phyloP scores from a whole-genome alignment of 768 basidiomycete species.

The Tephrocybe sp. region DNA sequence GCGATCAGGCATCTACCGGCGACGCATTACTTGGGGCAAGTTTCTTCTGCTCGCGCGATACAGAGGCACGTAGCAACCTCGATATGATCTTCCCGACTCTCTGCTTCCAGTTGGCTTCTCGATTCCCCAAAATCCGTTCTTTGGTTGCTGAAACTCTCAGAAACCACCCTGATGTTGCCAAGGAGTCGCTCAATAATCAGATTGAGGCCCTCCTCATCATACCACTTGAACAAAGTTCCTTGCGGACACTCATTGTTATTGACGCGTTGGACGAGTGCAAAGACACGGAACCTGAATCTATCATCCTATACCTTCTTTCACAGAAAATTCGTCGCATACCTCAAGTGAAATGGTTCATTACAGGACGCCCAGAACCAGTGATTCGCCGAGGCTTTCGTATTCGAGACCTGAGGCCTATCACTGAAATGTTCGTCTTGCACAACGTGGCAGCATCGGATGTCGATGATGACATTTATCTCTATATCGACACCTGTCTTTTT shows the following conservation, averaged over 20 bases:
- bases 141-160: not conserved
- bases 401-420: not conserved
- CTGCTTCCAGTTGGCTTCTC: not conserved
- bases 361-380: not conserved
- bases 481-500: not conserved
- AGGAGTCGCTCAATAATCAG: not conserved
- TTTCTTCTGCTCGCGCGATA: constrained; percentile 4
- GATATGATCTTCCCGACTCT: not conserved
- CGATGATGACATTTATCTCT: not conserved
- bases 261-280: constrained; percentile 4
- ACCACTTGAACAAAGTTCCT: not conserved
- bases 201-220: not conserved
- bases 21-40: constrained; percentile 6
- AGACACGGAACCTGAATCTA: not conserved
- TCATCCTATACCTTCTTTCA: not conserved
- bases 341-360: constrained; percentile 1
- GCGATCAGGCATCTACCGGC: constrained; percentile 1
- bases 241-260: constrained; percentile 1
- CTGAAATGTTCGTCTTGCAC: not conserved
- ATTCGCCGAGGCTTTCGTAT: not conserved
- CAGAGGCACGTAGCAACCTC: not conserved
- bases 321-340: not conserved
- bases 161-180: not conserved
- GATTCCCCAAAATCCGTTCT: not conserved
- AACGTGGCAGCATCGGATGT: not conserved